Base-by-base conservation (phyloP, 192 early-diverging fungal species). In the Coemansia sp. region DNA sequence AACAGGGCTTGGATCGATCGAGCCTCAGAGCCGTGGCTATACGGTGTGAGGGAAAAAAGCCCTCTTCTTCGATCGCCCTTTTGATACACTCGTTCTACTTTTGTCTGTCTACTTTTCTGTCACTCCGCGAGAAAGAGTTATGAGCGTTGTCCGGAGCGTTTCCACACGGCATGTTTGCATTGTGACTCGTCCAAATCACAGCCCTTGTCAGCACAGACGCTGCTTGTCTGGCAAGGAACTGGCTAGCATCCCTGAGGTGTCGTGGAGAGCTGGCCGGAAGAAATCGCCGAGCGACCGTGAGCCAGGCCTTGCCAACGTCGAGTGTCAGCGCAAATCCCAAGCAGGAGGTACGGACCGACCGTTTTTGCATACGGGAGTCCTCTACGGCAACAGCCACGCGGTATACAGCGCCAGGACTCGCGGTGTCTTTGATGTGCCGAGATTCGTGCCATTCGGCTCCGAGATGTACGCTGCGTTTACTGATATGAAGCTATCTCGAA, bases 251-350 rank as follows among this genome's bases (percentile, higher is more conserved):
- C 63, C 73, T 2, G 37, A 52, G 33, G 32, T 47, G 19, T 17
- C 73, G 19, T 78, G 76, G 76, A 61, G 47, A 44, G 44, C 67
- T 38, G 72, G 76, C 23, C 66, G 42, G 14, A 50, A 67, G 35
- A 53, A 58, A 39, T 40, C 42, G 42, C 53, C 17, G 9, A 16
- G 28, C 53, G 4, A 17, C 53, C 6, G 14, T 6, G 30, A 30
- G 14, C 53, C 28, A 57, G 14, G 14, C 28, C 30, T 16, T 52
- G 19, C 23, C 26, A 62, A n/a, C 3, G 11, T 17, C 35, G 14
- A 23, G 37, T 21, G 59, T 37, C 14, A 28, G 43, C 9, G 26
- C 37, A 19, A 28, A 10, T 23, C 21, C 30, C 13, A 8, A 30
- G 13, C 28, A 28, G 28, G 28, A 43, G 17, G 16, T 42, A 13